A percentile compares a stretch with the other conserved stretches of the same genome.
Evolutionary conservation across 2,329 filamentous ascomycete species (phyloP).

Genomic region (Fusarium denticulatum): DNA sequence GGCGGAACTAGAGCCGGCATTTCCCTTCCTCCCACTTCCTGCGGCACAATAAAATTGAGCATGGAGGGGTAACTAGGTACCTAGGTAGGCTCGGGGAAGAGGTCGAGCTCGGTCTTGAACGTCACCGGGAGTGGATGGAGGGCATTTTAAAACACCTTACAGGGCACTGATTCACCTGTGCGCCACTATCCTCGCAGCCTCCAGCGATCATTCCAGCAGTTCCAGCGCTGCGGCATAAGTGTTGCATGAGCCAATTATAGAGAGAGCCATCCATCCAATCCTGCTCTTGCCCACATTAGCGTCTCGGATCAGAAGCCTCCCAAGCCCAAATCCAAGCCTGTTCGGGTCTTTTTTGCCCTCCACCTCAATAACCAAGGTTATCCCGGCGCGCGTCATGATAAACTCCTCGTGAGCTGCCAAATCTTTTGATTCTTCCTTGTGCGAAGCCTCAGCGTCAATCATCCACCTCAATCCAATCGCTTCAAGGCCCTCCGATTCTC

Average conservation of each 20-base stretch:
- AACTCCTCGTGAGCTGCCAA: constrained; percentile 41
- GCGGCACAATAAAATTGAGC: background rate
- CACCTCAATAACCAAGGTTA: constrained; percentile 39
- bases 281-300: constrained; percentile 35
- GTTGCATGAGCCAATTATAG: constrained; percentile 37
- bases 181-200: constrained; percentile 5
- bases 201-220: constrained; percentile 27
- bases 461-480: constrained; percentile 28
- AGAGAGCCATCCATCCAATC: constrained; percentile 5
- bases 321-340: constrained; percentile 23
- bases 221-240: constrained; percentile 17
- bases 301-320: constrained; percentile 34
- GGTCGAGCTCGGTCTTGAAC: constrained; percentile 6
- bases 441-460: constrained; percentile 23
- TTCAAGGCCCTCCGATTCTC: constrained; percentile 18
- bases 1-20: constrained; percentile 24
- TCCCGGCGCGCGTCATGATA: constrained; percentile 44
- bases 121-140: constrained; percentile 3
- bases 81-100: too few species aligned
- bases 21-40: background rate
- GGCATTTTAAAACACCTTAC: constrained; percentile 1
- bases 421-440: constrained; percentile 34
- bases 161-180: constrained; percentile 14
- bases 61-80: constrained; percentile 26
- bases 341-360: constrained; percentile 29